Evolutionary conservation across 2,329 filamentous ascomycete species (phyloP), one percentile per base, ranked within the genome.

Genomic region (Cladosporium halotolerans): DNA sequence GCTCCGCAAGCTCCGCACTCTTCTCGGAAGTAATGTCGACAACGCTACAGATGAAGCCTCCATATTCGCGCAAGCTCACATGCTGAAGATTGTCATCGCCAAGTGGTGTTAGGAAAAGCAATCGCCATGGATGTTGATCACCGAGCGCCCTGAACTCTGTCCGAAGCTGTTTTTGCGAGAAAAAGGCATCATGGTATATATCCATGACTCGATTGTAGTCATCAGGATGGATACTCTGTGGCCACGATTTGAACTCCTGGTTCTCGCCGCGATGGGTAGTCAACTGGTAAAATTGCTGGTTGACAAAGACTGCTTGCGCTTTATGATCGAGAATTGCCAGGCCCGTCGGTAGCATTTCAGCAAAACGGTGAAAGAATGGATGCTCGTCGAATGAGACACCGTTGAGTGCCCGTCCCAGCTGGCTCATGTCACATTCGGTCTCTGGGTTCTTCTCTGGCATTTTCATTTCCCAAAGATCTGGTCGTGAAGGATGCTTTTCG

Each of bases 41-140:
- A 9, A 76, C 66, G n/a, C 71, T 72, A 54, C 72, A 75, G 6
- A 75, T 73, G 57, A 73, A 76, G 3, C 73, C 73, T 6, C 72
- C 71, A 23, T 72, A 68, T 16, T 65, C 58, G 3, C 55, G 55
- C 3, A 67, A 57, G 41, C 58, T 63, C 13, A 62, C 60, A 40
- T 68, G 63, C 32, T 64, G 54, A 10, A 68, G 48, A 7, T 66
- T 63, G 5, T 73, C 70, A 7, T 74, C 68, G 31, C 66, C 70
- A 1, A 76, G 62, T 3, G 73, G 73, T 7, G 68, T 70, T 32
- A 76, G 62, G 5, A 75, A 57, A 43, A 76, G 70, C 23, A 76
- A 57, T 18, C 73, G 64, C 73, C 73, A 75, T 0, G 63, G 60
- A 44, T 62, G 55, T 2, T 65, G 53, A 10, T 59, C 55, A 3